These are phyloP conservation scores for Malus hybrid DNA, from an alignment of 331 rosid species.

Conservation along the genomic window DNA sequence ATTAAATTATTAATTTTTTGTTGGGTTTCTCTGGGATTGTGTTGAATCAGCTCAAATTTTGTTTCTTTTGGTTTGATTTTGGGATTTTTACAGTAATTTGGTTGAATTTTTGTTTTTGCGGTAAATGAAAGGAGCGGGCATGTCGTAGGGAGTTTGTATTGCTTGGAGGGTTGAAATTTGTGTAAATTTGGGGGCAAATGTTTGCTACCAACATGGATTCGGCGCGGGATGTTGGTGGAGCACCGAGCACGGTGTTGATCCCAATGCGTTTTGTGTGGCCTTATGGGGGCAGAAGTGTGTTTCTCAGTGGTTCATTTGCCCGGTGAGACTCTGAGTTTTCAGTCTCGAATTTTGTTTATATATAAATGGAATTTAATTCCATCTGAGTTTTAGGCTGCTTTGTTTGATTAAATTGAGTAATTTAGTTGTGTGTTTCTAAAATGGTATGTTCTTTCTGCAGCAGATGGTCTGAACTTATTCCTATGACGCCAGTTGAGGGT, in stretches of 20 bases:
- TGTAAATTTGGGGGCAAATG: conserved; percentile 24
- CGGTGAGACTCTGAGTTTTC: conserved; percentile 31
- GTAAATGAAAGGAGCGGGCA: conserved; percentile 15
- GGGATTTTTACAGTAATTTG: conserved; percentile 32
- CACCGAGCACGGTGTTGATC: conserved; percentile 50
- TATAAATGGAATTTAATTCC: background rate
- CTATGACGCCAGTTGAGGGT: conserved; percentile 88
- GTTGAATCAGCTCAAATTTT: conserved; percentile 1
- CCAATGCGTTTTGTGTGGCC: conserved; percentile 96
- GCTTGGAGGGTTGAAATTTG: conserved; percentile 30
- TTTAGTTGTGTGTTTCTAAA: background rate
- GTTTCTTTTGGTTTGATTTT: conserved; percentile 7
- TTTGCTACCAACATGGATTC: conserved; percentile 66
- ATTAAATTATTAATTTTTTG: background rate
- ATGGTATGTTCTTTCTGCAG: background rate
- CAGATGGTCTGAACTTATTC: conserved; percentile 94
- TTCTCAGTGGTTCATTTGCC: conserved; percentile 81
- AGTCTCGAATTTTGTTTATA: background rate
- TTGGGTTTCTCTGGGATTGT: background rate
- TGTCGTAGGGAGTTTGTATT: conserved; percentile 27
- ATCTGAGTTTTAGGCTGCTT: conserved; percentile 4
- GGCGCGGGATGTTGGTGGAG: conserved; percentile 42
- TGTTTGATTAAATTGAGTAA: background rate
- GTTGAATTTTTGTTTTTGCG: conserved; percentile 5
- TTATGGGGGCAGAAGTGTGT: conserved; percentile 79